phyloP scores from a whole-genome alignment of 176 grass and related monocot genomes.

The Zea mays region DNA sequence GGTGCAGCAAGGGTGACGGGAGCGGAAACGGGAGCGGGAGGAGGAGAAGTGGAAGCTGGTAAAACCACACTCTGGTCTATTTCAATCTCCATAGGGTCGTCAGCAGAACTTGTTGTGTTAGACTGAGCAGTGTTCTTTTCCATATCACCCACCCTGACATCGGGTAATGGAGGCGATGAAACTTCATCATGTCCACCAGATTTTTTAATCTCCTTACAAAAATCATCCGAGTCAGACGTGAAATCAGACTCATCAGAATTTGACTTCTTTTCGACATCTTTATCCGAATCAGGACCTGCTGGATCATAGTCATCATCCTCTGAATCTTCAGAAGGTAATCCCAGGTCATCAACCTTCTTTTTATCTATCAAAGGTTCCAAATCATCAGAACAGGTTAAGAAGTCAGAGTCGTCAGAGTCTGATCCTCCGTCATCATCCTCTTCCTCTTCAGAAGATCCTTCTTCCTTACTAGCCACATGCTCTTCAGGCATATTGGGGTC shows the following conservation, averaged over 20 bases:
- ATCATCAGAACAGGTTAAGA: constrained; percentile 58
- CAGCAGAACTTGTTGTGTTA: constrained; percentile 24
- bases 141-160: constrained; percentile 32
- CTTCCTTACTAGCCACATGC: constrained; percentile 38
- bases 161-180: constrained; percentile 31
- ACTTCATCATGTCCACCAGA: constrained; percentile 46
- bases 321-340: constrained; percentile 68
- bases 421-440: constrained; percentile 52
- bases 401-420: constrained; percentile 74
- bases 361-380: constrained; percentile 40
- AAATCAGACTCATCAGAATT: constrained; percentile 72
- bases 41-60: not conserved
- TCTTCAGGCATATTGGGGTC: constrained; percentile 53
- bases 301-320: constrained; percentile 86
- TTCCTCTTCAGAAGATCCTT: constrained; percentile 49
- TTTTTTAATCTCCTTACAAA: constrained; percentile 73
- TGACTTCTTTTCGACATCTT: constrained; percentile 49
- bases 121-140: constrained; percentile 8
- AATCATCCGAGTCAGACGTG: constrained; percentile 84
- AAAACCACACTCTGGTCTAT: constrained; percentile 35
- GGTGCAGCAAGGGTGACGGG: too few species aligned
- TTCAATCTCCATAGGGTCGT: constrained; percentile 37
- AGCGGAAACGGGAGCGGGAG: too few species aligned
- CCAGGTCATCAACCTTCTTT: constrained; percentile 54
- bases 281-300: constrained; percentile 57